Percentiles rank a stretch among this genome's conserved stretches.
Evolutionary conservation across 2,329 filamentous ascomycete genomes (phyloP).

Genomic region (Xylaria sp.): DNA sequence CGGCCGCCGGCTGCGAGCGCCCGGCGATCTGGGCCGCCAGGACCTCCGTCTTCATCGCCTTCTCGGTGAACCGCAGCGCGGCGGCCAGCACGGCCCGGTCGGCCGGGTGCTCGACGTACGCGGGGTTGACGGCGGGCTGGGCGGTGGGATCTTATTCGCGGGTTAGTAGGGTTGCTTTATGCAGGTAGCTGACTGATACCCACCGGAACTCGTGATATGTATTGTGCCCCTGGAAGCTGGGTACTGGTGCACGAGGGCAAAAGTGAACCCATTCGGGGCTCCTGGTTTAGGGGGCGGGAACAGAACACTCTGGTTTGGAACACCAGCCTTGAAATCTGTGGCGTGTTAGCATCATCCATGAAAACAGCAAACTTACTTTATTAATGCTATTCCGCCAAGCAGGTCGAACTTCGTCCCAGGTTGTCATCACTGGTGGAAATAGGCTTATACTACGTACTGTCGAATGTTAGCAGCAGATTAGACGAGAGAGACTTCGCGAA

Average conservation of each 20-base stretch:
- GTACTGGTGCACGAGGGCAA: slow-evolving; percentile 1
- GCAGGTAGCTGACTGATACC: not conserved
- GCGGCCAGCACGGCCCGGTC: slow-evolving; percentile 1
- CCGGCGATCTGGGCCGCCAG: not conserved
- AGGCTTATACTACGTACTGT: too few relatives aligned
- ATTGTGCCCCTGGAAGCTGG: slow-evolving; percentile 2
- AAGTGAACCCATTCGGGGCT: not conserved
- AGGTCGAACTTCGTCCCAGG: not conserved
- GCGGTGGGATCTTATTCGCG: not conserved
- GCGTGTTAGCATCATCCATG: not conserved
- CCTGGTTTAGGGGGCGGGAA: not conserved
- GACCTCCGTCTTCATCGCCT: not conserved
- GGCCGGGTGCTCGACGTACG: not conserved
- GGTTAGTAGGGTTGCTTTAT: not conserved
- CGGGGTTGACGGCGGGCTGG: slow-evolving; percentile 1
- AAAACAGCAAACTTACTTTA: not conserved
- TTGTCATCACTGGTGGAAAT: too few relatives aligned
- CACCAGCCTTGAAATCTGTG: not conserved
- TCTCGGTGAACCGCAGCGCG: not conserved
- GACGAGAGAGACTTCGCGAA: not conserved
- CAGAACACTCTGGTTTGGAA: slow-evolving; percentile 1
- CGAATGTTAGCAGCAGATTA: too few relatives aligned
- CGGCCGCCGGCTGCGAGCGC: not conserved
- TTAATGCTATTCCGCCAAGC: not conserved
- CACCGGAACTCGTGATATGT: slow-evolving; percentile 1